These are phyloP conservation scores for Candida tallmaniae DNA, from an alignment of 805 yeast genomes.

Conservation along the genomic window DNA sequence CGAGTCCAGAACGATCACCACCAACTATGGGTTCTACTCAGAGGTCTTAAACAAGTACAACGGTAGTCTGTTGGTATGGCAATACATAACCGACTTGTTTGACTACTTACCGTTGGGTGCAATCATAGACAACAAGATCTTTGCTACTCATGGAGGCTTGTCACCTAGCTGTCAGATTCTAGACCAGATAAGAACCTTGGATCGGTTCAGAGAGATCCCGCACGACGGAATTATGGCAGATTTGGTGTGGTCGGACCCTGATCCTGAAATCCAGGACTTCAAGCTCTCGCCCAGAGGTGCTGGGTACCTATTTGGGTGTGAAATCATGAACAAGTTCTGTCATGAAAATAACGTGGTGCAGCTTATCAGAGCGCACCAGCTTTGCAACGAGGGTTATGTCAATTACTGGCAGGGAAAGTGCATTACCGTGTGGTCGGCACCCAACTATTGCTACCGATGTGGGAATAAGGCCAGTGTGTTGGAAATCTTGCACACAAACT, in stretches of 20 bases:
- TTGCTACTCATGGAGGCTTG: constrained; percentile 96
- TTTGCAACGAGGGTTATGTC: constrained; percentile 95
- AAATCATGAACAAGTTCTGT: constrained; percentile 83
- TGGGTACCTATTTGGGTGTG: constrained; percentile 92
- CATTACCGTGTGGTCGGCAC: constrained; percentile 98
- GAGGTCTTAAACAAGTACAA: constrained; percentile 92
- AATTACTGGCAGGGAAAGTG: constrained; percentile 86
- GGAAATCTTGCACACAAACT: constrained; percentile 60
- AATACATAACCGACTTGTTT: constrained; percentile 83
- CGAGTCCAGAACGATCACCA: constrained; percentile 94
- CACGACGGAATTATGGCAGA: constrained; percentile 99
- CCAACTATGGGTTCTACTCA: constrained; percentile 93
- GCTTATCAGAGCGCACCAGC: constrained; percentile 89
- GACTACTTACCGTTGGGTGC: constrained; percentile 88
- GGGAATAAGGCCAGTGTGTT: constrained; percentile 97
- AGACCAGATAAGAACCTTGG: constrained; percentile 87
- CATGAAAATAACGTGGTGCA: constrained; percentile 73
- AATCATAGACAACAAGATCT: constrained; percentile 82
- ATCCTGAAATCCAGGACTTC: constrained; percentile 73
- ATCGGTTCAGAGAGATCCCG: constrained; percentile 90
- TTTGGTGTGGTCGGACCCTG: constrained; percentile 98
- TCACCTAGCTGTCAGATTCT: constrained; percentile 93
- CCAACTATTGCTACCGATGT: constrained; percentile 94
- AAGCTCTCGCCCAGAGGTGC: constrained; percentile 95
- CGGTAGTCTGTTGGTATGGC: constrained; percentile 69